Evolutionary conservation across 2,329 filamentous ascomycete species (phyloP), one percentile per base, ranked within the genome.

Genomic region (Beauveria sp.): DNA sequence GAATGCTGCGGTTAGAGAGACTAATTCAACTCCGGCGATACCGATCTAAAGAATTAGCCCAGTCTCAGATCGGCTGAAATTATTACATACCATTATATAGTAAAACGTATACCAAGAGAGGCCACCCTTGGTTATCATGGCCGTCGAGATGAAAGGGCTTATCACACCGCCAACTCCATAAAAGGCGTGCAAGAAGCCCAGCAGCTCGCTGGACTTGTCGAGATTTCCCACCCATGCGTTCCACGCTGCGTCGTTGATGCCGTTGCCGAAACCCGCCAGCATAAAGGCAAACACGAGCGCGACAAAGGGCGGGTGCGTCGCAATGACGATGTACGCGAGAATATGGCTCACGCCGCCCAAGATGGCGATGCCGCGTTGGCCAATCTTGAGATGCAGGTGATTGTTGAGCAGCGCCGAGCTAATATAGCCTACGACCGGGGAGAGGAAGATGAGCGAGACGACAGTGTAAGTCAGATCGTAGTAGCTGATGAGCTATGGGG

Each of bases 31-130:
- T 4, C 68, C 73, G 0, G 85, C 79, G 53, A 80, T 75, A 5
- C 73, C 81, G 61, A 87, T 79, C 83, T 75, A 44, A 77, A 28
- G 28, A 44, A 43, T 44, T 16, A 34, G 12, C 18, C 6, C 7
- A 22, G 41, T 12, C 12, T 8, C 3, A 2, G 5, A 14, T 18
- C 20, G 18, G 34, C 14, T 3, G 18, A 16, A 14, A 22, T 20
- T 18, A 28, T 12, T 4, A 14, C 79, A 64, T 67, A 88, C 84
- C 86, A 91, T 89, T 48, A 91, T 74, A 68, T 90, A 91, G 72
- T 91, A 92, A 69, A 88, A 92, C 2, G 77, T 76, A 66, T 87
- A 90, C 89, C 89, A 92, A 0, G 77, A 77, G 55, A 87, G 64
- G 6, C 76, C 66, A 0, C 76, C 84, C 66, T 84, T 84, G 0